Base-by-base conservation (phyloP, 163 green algal species). In the Prototheca wickerhamii region DNA sequence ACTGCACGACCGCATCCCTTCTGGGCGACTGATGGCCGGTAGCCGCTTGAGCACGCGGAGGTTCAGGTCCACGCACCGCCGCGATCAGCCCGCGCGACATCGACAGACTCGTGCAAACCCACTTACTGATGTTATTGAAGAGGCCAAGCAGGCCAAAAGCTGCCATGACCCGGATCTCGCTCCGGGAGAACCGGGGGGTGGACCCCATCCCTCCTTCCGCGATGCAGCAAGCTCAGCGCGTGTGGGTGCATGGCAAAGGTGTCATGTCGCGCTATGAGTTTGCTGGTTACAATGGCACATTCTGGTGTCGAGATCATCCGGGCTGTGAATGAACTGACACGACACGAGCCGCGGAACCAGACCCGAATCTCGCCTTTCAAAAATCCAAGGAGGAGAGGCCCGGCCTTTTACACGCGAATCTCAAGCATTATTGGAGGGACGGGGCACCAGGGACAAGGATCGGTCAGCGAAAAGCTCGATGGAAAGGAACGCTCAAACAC, bases 121-220 rank as follows among this genome's bases (percentile, higher is more conserved):
- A 18, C 7, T 8, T 35, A 23, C 52, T 46, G 30, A 73, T 46
- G 57, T 88, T 88, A 60, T 88, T 88, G 25, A 87, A 55, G 3
- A 87, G 56, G 21, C 82, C 82, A 26, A 88, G 59, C 26, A 83
- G 49, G 75, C 73, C 87, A 44, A 85, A 87, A n/a, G 71, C 71
- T 12, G 49, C 61, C n/a, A 76, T 58, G 53, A 57, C 67, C 26
- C 37, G 40, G 8, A 46, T 20, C 12, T 4, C 15, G 28, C 18
- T 29, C 32, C 33, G 34, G 6, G 56, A 8, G 25, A 3, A 70
- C 28, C 25, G 21, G 42, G 4, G 51, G 21, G 7, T 25, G 7
- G 55, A 17, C 49, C 10, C 8, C 49, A 6, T 10, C 10, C 15
- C n/a, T 29, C 49, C 6, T 55, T n/a, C n/a, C n/a, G n/a, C n/a